phyloP scores from a whole-genome alignment of 495 filamentous ascomycete species.

The Aspergillus steynii region DNA sequence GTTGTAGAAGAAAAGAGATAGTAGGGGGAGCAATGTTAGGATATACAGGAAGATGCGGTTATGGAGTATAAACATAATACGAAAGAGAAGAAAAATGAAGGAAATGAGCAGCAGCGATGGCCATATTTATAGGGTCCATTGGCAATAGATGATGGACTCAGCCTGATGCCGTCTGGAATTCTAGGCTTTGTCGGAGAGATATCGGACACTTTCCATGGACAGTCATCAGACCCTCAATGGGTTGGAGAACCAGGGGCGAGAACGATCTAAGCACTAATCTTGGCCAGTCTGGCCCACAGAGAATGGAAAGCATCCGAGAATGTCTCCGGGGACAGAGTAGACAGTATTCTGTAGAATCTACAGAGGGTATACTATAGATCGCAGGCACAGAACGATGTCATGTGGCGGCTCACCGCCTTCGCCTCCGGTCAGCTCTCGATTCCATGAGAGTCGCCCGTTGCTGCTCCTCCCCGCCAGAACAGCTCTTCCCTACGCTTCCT shows the following conservation, averaged over 20 bases:
- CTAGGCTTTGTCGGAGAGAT: conserved; percentile 28
- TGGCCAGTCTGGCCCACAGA: neutral
- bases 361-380: neutral
- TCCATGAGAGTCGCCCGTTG: neutral
- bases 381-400: neutral
- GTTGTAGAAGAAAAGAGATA: neutral
- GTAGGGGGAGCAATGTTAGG: neutral
- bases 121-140: conserved; percentile 12
- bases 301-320: neutral
- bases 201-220: conserved; percentile 30
- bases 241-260: too few species aligned
- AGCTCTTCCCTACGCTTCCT: neutral
- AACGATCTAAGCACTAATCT: neutral
- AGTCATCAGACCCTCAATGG: neutral
- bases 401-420: neutral
- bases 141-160: neutral
- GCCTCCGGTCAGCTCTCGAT: neutral
- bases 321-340: neutral
- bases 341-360: neutral
- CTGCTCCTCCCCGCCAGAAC: neutral
- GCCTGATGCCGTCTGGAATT: neutral
- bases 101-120: neutral
- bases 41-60: neutral
- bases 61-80: neutral
- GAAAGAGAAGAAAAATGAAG: neutral